Conservation (phyloP, 106 monocot species). For the Dioscorea zingiberensis region DNA sequence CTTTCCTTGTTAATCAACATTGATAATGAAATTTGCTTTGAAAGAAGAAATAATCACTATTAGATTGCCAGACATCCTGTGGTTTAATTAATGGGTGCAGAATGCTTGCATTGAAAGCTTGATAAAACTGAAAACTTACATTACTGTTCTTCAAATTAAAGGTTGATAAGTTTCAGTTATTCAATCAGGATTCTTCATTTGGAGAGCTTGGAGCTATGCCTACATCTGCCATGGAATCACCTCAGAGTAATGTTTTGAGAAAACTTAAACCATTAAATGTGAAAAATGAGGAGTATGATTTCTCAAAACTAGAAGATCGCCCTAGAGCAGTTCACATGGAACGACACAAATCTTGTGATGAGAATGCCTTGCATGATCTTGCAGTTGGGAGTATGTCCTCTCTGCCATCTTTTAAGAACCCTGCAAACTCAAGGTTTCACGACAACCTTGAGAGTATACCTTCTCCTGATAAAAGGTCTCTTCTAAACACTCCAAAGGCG, state of each 20-base stretch:
- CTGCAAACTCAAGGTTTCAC: neutral
- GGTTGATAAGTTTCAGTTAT: too few species aligned
- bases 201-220: too few species aligned
- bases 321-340: constrained; percentile 5
- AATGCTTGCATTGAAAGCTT: too few species aligned
- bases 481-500: constrained; percentile 4
- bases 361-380: neutral
- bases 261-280: neutral
- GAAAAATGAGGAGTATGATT: constrained; percentile 9
- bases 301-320: constrained; percentile 5
- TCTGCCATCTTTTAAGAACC: neutral
- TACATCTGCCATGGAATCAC: constrained; percentile 5
- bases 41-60: too few species aligned
- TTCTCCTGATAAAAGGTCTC: constrained; percentile 10
- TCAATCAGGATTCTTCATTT: too few species aligned
- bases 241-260: neutral
- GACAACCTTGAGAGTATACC: neutral
- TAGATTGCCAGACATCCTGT: too few species aligned
- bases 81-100: too few species aligned
- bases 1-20: too few species aligned
- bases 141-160: too few species aligned
- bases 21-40: too few species aligned
- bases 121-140: too few species aligned
- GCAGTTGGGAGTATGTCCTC: neutral
- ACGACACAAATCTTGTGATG: constrained; percentile 20